Conservation (phyloP, 352 stramenopile species). For the Phytophthora agathidicida region DNA sequence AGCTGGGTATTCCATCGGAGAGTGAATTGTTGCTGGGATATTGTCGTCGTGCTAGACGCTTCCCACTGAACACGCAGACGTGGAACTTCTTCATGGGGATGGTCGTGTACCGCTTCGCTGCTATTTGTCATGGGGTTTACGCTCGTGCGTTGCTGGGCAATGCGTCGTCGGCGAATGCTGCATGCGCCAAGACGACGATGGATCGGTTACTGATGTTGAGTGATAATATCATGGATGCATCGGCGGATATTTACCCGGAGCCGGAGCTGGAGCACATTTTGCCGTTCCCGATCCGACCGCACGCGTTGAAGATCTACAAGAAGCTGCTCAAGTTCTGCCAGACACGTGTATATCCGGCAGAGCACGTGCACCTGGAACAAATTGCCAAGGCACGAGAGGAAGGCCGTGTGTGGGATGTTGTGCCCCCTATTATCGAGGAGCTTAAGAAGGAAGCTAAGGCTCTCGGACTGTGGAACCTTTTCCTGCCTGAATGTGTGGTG, state of each 20-base stretch:
- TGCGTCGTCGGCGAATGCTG: slow-evolving; percentile 80
- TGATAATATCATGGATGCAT: slow-evolving; percentile 40
- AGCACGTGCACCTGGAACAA: slow-evolving; percentile 86
- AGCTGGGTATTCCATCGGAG: slow-evolving; percentile 70
- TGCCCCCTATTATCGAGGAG: slow-evolving; percentile 89
- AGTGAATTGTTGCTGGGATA: slow-evolving; percentile 66
- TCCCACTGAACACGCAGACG: slow-evolving; percentile 53
- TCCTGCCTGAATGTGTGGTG: slow-evolving; percentile 80
- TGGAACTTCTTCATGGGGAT: slow-evolving; percentile 85
- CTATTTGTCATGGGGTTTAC: slow-evolving; percentile 85
- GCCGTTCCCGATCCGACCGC: slow-evolving; percentile 76
- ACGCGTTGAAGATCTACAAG: slow-evolving; percentile 82
- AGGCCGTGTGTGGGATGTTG: slow-evolving; percentile 76
- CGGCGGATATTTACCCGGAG: slow-evolving; percentile 52
- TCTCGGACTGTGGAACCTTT: slow-evolving; percentile 97
- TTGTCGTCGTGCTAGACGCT: slow-evolving; percentile 54
- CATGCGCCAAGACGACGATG: slow-evolving; percentile 69
- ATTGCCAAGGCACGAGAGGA: slow-evolving; percentile 53
- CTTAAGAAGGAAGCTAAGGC: slow-evolving; percentile 92
- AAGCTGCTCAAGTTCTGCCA: slow-evolving; percentile 91
- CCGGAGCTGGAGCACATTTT: slow-evolving; percentile 59
- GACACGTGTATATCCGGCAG: slow-evolving; percentile 90
- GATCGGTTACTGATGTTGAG: slow-evolving; percentile 62
- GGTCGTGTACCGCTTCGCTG: slow-evolving; percentile 77
- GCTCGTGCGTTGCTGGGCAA: slow-evolving; percentile 75